Evolutionary conservation across 2,329 filamentous ascomycete species (phyloP).

Genomic region (Didymella pomorum): DNA sequence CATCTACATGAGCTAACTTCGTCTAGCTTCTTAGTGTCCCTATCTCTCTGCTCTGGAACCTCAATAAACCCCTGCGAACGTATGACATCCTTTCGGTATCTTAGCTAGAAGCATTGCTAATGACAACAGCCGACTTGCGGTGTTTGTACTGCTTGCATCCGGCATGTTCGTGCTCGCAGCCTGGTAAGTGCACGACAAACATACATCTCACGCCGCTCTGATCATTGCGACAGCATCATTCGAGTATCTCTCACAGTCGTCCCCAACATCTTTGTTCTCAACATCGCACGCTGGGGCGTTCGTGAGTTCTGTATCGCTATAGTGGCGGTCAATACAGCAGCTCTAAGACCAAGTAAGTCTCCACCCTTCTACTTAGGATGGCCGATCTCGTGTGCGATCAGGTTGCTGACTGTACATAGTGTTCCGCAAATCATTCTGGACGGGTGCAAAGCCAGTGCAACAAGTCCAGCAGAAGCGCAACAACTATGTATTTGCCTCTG

Average conservation of each 20-base stretch:
- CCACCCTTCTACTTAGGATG: not conserved
- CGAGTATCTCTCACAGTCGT: conserved; percentile 24
- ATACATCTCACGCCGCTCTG: not conserved
- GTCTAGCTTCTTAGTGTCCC: conserved; percentile 20
- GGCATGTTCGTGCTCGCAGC: conserved; percentile 26
- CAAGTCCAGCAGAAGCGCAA: conserved; percentile 1
- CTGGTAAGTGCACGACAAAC: conserved; percentile 1
- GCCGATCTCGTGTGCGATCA: not conserved
- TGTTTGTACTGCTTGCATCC: conserved; percentile 23
- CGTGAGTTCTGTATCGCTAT: conserved; percentile 25
- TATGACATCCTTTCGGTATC: not conserved
- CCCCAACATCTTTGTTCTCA: conserved; percentile 20
- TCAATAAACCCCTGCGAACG: conserved; percentile 21
- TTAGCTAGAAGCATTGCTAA: not conserved
- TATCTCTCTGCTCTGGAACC: conserved; percentile 25
- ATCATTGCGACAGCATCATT: conserved; percentile 10
- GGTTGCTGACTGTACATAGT: conserved; percentile 4
- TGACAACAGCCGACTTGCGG: conserved; percentile 3
- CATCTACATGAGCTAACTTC: not conserved
- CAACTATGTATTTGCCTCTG: conserved; percentile 7
- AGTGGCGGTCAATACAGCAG: conserved; percentile 24
- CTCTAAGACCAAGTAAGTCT: conserved; percentile 21
- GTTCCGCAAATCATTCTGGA: conserved; percentile 16
- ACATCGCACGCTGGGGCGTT: conserved; percentile 25
- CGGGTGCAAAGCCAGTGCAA: not conserved